phyloP scores from a whole-genome alignment of 352 stramenopile genomes.

The Globisporangium paddicum region DNA sequence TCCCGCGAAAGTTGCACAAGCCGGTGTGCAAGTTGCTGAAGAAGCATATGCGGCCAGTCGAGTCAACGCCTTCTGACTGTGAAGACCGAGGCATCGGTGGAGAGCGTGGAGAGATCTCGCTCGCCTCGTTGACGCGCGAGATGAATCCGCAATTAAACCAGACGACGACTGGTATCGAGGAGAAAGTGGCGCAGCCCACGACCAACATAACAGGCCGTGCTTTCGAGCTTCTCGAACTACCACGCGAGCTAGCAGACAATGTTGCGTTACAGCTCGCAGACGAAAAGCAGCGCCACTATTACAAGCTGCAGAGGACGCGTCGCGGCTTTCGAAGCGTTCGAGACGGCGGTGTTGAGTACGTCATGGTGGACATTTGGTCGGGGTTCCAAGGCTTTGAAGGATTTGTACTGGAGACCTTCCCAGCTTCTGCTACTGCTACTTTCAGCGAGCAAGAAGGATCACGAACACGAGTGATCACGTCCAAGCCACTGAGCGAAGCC shows the following conservation, averaged over 20 bases:
- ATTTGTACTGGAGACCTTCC: neutral
- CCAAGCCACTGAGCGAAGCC: neutral
- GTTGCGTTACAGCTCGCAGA: neutral
- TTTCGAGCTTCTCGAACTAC: slow-evolving; percentile 1
- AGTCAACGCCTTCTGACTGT: too few species aligned
- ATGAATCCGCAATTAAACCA: neutral
- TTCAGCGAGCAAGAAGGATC: too few species aligned
- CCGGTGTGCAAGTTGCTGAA: slow-evolving; percentile 25
- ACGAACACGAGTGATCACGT: neutral
- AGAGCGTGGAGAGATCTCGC: neutral
- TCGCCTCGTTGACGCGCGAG: neutral
- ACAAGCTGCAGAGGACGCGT: neutral
- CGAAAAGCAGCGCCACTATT: neutral
- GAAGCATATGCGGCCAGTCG: slow-evolving; percentile 17
- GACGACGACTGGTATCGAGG: neutral
- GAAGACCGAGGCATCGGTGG: neutral
- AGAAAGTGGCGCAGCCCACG: neutral
- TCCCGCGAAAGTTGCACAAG: slow-evolving; percentile 19
- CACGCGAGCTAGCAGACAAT: neutral
- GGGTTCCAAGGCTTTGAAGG: slow-evolving; percentile 1
- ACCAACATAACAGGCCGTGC: too few species aligned
- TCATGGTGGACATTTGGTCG: slow-evolving; percentile 1
- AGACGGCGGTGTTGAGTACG: neutral
- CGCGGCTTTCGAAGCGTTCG: neutral
- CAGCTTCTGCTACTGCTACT: neutral